Percentiles rank a stretch among this genome's conserved stretches.
Evolutionary conservation across 257 asterid genomes (phyloP).

Genomic region (Eustoma russellianum): DNA sequence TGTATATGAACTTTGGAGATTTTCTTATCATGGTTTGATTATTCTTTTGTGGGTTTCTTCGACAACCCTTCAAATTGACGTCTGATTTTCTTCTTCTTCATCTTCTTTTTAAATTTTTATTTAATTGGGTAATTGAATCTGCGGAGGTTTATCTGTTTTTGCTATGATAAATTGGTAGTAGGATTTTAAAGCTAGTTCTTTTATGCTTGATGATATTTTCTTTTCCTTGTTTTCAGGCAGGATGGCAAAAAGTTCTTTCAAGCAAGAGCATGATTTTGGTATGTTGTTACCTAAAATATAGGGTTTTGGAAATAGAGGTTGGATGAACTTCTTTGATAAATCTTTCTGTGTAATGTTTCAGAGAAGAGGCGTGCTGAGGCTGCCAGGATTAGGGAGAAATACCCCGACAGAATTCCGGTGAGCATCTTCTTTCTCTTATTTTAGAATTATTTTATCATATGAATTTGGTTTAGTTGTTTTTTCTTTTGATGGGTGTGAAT

Average conservation of each 20-base stretch:
- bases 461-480: background rate
- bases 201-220: background rate
- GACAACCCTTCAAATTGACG: too few relatives aligned
- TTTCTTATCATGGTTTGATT: background rate
- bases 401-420: slow-evolving; percentile 69
- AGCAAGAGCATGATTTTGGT: slow-evolving; percentile 65
- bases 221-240: slow-evolving; percentile 15
- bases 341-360: slow-evolving; percentile 4
- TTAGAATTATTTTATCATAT: background rate
- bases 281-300: slow-evolving; percentile 13
- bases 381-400: slow-evolving; percentile 66
- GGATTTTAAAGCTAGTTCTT: background rate
- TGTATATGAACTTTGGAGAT: background rate
- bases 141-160: too few relatives aligned
- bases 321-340: background rate
- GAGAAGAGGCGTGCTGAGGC: slow-evolving; percentile 68
- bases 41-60: background rate
- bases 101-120: too few relatives aligned
- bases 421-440: slow-evolving; percentile 12
- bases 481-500: background rate
- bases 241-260: slow-evolving; percentile 56
- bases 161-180: slow-evolving; percentile 1
- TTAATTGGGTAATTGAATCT: too few relatives aligned
- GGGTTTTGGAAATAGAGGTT: background rate
- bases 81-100: too few relatives aligned